Evolutionary conservation across 768 basidiomycete species (phyloP), one percentile per base, ranked within the genome.

Genomic region (Boletus rubropictus): DNA sequence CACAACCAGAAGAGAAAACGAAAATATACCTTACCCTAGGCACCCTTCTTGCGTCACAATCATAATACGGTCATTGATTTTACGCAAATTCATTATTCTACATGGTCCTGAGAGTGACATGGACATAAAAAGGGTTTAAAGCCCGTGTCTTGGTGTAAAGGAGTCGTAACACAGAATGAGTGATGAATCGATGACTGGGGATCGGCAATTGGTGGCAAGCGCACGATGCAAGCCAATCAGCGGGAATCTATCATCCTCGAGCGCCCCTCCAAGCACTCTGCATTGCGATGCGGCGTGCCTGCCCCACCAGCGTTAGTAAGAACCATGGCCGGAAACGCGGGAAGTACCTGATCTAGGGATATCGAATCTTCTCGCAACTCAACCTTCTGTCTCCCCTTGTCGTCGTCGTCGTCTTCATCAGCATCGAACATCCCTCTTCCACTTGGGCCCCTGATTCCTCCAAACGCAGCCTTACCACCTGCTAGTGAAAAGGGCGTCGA

Each of bases 201-300:
- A 32, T 41, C 25, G 3, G 22, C 46, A 21, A 42, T 46, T 40
- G n/a, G 14, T 27, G 35, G 32, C 25, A 27, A 40, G 27, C 24
- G 24, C 51, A 50, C 39, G 34, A 34, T 20, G 31, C 42, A 44
- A 37, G 35, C 20, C 37, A 49, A 48, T 47, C 17, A 48, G 6
- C 21, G 49, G 39, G 50, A 52, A 49, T 53, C 49, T 36, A 40
- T 72, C 59, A 85, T 60, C 73, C 76, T 48, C 81, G 74, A 34
- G 77, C 72, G 57, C 84, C 75, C 62, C 89, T 79, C 89, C 89
- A 92, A 35, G 89, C 89, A 53, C 89, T 91, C 65, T 91, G 89
- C 81, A 92, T 78, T 15, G 89, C 81, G 54, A 92, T 92, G 38
- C 89, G 81, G 53, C 81, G 78, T 5, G 89, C 89, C 86, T 89